Percentiles rank a stretch among this genome's conserved stretches.
phyloP scores from a whole-genome alignment of 2,329 filamentous ascomycete genomes.

The Claviceps maximensis region DNA sequence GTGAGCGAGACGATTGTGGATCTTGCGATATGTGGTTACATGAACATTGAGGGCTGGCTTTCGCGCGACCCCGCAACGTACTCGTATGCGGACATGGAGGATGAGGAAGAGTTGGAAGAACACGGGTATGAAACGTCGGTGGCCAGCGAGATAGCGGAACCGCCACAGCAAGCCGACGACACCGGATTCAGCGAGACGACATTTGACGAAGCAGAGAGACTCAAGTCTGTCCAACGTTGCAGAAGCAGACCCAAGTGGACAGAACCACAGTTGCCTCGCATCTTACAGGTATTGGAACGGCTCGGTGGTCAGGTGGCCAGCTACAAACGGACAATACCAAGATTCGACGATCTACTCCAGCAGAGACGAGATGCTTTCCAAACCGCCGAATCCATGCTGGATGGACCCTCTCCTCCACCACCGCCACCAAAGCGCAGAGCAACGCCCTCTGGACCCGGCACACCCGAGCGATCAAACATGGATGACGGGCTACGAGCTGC shows the following conservation, averaged over 20 bases:
- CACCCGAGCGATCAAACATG: conserved; percentile 28
- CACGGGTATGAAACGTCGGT: conserved; percentile 5
- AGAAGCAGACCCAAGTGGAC: conserved; percentile 41
- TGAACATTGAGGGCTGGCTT: conserved; percentile 84
- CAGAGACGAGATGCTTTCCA: conserved; percentile 52
- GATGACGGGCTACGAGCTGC: conserved; percentile 31
- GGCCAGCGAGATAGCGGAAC: conserved; percentile 4
- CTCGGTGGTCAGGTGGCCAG: conserved; percentile 48
- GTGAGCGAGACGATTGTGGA: conserved; percentile 75
- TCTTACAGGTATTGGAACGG: conserved; percentile 44
- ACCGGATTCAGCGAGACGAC: background rate
- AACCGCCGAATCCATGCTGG: conserved; percentile 38
- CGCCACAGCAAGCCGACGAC: background rate
- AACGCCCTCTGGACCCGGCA: conserved; percentile 19
- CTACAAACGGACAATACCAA: conserved; percentile 51
- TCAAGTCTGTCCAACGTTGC: conserved; percentile 36
- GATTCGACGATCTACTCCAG: conserved; percentile 60
- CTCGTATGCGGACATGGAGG: conserved; percentile 30
- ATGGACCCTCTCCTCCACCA: conserved; percentile 13
- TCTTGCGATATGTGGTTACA: conserved; percentile 70
- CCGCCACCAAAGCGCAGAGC: conserved; percentile 13
- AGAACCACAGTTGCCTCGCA: conserved; percentile 33
- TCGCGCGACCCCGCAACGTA: conserved; percentile 56
- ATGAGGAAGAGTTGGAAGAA: conserved; percentile 19
- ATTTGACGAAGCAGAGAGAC: conserved; percentile 20